These are phyloP conservation scores for Cercospora citrullina DNA, from an alignment of 2,329 filamentous ascomycete genomes.

Conservation along the genomic window DNA sequence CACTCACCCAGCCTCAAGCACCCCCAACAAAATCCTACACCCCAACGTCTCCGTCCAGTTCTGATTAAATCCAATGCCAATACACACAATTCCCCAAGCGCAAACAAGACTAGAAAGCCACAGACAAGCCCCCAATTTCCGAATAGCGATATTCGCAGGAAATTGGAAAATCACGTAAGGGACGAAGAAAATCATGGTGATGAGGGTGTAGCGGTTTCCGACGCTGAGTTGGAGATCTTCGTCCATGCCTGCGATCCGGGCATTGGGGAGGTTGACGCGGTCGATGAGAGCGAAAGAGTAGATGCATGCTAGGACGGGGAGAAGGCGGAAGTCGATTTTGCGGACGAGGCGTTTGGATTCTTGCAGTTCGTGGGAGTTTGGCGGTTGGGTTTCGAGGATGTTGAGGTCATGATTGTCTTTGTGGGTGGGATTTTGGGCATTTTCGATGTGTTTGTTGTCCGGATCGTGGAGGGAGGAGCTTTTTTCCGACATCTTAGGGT, in stretches of 20 bases:
- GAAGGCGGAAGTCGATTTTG: conserved; percentile 26
- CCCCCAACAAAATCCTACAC: conserved; percentile 37
- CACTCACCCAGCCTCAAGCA: conserved; percentile 39
- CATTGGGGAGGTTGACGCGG: conserved; percentile 25
- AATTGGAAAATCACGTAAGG: conserved; percentile 28
- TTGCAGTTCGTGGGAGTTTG: conserved; percentile 12
- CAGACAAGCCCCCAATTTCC: conserved; percentile 40
- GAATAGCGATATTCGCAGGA: conserved; percentile 38
- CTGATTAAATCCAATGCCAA: conserved; percentile 39
- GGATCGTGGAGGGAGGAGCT: conserved; percentile 8
- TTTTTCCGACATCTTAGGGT: conserved; percentile 10
- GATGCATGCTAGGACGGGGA: conserved; percentile 24
- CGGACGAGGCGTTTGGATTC: conserved; percentile 23
- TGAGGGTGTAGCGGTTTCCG: conserved; percentile 41
- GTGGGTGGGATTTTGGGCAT: conserved; percentile 5
- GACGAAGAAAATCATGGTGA: conserved; percentile 43
- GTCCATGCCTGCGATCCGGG: conserved; percentile 19
- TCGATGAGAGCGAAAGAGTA: conserved; percentile 28
- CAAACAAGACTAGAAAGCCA: conserved; percentile 42
- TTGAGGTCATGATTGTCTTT: conserved; percentile 2
- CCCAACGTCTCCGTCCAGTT: conserved; percentile 36
- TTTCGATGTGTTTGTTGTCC: conserved; percentile 16
- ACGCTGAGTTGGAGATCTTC: conserved; percentile 34
- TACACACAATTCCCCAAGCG: conserved; percentile 40
- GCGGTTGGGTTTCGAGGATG: not conserved